Evolutionary conservation across 2,329 filamentous ascomycete species (phyloP).

Genomic region (Fusarium sp.): DNA sequence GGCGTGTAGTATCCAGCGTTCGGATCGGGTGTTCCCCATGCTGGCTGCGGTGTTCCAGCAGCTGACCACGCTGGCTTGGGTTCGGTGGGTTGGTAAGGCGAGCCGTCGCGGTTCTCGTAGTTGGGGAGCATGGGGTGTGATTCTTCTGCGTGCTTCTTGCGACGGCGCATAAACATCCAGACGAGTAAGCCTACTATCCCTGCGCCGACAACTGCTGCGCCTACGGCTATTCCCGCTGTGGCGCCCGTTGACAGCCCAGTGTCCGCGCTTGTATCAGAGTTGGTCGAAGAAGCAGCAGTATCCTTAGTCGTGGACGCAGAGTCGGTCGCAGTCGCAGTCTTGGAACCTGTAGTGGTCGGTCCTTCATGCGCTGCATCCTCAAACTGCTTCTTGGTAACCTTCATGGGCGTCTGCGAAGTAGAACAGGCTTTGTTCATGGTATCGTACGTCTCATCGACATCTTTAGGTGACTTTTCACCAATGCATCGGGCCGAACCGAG

Average conservation of each 20-base stretch:
- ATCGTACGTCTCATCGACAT: slow-evolving; percentile 59
- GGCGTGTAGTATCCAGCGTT: slow-evolving; percentile 23
- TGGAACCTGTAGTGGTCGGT: not conserved
- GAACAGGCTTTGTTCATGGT: slow-evolving; percentile 61
- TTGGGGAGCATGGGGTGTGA: slow-evolving; percentile 51
- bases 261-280: not conserved
- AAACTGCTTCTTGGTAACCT: slow-evolving; percentile 59
- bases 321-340: slow-evolving; percentile 8
- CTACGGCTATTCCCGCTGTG: slow-evolving; percentile 58
- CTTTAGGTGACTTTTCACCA: slow-evolving; percentile 50
- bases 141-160: slow-evolving; percentile 47
- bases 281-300: slow-evolving; percentile 1
- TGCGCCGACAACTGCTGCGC: slow-evolving; percentile 51
- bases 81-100: slow-evolving; percentile 42
- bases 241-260: slow-evolving; percentile 53
- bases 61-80: slow-evolving; percentile 37
- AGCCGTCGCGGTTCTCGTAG: slow-evolving; percentile 32
- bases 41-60: slow-evolving; percentile 12
- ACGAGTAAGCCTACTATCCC: slow-evolving; percentile 43
- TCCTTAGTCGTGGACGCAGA: not conserved
- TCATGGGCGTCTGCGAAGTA: slow-evolving; percentile 59
- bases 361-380: slow-evolving; percentile 46
- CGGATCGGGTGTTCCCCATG: slow-evolving; percentile 18
- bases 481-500: slow-evolving; percentile 62
- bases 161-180: slow-evolving; percentile 50